Evolutionary conservation across 2,329 filamentous ascomycete genomes (phyloP).

Genomic region (Catunica adiposa): DNA sequence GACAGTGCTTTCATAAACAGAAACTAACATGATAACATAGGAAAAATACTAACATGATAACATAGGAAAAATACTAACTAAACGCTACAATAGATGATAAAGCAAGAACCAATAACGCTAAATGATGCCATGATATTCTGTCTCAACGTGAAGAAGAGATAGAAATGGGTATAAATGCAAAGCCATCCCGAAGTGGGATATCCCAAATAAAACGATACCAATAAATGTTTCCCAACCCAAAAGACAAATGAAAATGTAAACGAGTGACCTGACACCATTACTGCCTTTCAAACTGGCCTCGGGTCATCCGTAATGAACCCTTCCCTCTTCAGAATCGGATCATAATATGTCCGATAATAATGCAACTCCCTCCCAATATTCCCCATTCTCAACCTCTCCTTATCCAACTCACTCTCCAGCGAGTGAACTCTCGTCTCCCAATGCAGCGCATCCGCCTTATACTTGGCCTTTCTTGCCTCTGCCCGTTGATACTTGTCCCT

Average conservation of each 20-base stretch:
- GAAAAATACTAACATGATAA: neutral
- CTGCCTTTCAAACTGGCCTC: neutral
- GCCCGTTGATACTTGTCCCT: neutral
- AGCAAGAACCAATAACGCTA: no score
- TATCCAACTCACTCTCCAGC: slow-evolving; percentile 8
- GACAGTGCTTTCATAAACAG: no score
- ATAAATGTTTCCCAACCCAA: neutral
- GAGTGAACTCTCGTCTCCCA: slow-evolving; percentile 15
- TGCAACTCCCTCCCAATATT: slow-evolving; percentile 14
- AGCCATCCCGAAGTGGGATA: neutral
- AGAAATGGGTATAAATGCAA: slow-evolving; percentile 4
- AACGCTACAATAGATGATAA: neutral
- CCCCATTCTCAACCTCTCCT: slow-evolving; percentile 13
- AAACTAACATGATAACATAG: neutral
- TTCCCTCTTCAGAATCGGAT: slow-evolving; percentile 17
- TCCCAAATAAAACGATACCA: no score
- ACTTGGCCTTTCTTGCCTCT: neutral
- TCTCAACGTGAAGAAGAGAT: neutral
- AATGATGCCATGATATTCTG: no score
- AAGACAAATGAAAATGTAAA: neutral
- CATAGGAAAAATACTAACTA: neutral
- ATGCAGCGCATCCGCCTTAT: neutral
- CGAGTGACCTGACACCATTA: neutral
- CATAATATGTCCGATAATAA: slow-evolving; percentile 13
- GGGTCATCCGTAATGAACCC: slow-evolving; percentile 13